phyloP scores from a whole-genome alignment of 2,329 filamentous ascomycete species.

The Diaporthe destruens region DNA sequence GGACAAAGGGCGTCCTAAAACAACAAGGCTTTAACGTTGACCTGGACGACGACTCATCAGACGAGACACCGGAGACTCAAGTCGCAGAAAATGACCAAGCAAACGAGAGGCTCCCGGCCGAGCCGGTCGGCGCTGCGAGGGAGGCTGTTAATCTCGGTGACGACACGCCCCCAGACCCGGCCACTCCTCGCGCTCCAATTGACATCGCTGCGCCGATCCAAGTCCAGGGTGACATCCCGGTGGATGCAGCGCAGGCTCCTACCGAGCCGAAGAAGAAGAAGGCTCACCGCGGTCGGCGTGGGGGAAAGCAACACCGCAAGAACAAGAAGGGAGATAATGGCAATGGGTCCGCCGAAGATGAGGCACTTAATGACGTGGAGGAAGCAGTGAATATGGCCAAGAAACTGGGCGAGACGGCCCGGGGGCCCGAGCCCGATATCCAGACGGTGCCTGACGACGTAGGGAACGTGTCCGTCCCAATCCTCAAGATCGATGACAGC shows the following conservation, averaged over 20 bases:
- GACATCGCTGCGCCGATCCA: constrained; percentile 4
- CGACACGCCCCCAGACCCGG: background rate
- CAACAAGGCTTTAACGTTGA: constrained; percentile 35
- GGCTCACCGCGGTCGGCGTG: constrained; percentile 77
- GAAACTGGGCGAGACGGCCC: constrained; percentile 63
- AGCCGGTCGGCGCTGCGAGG: background rate
- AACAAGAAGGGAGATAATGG: constrained; percentile 66
- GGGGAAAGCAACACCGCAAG: constrained; percentile 76
- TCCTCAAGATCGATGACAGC: constrained; percentile 72
- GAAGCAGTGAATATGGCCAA: constrained; percentile 72
- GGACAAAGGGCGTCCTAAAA: constrained; percentile 40
- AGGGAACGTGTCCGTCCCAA: constrained; percentile 69
- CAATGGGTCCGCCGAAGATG: constrained; percentile 64
- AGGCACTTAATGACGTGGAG: constrained; percentile 65
- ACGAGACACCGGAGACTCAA: constrained; percentile 30
- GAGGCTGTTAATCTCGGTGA: constrained; percentile 14
- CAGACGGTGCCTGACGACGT: constrained; percentile 69
- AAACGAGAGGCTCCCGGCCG: background rate
- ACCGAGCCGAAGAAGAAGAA: constrained; percentile 72
- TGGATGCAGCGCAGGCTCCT: constrained; percentile 43
- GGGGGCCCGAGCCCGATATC: constrained; percentile 72
- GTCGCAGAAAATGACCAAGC: background rate
- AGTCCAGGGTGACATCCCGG: background rate
- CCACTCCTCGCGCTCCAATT: background rate
- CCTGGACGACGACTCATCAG: constrained; percentile 33